Conservation (phyloP, 495 filamentous ascomycete genomes). For the Aspergillus sclerotiicarbonarius region DNA sequence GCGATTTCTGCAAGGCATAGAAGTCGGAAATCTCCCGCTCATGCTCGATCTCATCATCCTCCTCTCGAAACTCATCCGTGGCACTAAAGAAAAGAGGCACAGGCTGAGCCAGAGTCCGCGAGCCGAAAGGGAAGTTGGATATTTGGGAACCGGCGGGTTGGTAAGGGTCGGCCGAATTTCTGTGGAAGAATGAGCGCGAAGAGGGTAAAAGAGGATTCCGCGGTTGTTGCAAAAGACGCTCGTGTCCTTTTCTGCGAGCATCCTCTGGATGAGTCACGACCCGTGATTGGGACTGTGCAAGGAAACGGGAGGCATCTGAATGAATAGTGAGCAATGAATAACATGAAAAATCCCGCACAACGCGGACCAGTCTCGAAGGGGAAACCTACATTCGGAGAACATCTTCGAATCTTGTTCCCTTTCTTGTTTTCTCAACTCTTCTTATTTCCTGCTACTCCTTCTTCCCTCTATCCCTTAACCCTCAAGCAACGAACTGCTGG, state of each 20-base stretch:
- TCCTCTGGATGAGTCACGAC: slow-evolving; percentile 66
- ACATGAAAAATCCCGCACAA: too few species aligned
- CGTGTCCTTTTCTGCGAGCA: slow-evolving; percentile 47
- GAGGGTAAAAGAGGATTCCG: slow-evolving; percentile 46
- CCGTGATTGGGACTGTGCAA: slow-evolving; percentile 95
- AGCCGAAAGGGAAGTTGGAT: slow-evolving; percentile 74
- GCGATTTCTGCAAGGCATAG: slow-evolving; percentile 84
- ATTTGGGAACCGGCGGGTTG: slow-evolving; percentile 64
- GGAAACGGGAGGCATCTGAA: slow-evolving; percentile 92
- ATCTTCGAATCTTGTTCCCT: slow-evolving; percentile 41
- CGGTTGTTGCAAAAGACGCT: slow-evolving; percentile 41
- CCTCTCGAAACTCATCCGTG: slow-evolving; percentile 77
- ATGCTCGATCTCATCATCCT: slow-evolving; percentile 87
- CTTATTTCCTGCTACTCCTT: neutral
- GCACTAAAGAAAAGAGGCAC: slow-evolving; percentile 92
- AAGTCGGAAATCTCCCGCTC: slow-evolving; percentile 91
- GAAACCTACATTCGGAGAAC: slow-evolving; percentile 94
- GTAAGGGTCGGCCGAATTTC: slow-evolving; percentile 67
- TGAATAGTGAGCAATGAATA: slow-evolving; percentile 18
- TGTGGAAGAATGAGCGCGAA: slow-evolving; percentile 51
- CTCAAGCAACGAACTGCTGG: neutral
- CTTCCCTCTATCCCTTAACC: neutral
- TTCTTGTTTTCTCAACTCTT: neutral
- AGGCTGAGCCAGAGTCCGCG: slow-evolving; percentile 64
- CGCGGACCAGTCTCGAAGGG: neutral